Evolutionary conservation across 306 rosid genomes (phyloP).

Genomic region (Purshia tridentata): DNA sequence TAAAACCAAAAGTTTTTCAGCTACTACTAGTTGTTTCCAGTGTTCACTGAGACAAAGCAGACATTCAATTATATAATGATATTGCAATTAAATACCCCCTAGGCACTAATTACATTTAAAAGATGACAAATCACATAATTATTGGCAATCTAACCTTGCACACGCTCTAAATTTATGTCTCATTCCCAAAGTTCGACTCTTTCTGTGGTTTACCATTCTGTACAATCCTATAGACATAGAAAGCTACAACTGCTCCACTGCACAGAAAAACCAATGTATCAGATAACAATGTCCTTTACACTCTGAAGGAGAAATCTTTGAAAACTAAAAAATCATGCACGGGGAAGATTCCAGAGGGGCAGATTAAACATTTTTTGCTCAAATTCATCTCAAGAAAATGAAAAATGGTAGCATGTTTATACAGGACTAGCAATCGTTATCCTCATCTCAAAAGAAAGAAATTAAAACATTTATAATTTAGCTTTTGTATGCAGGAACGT

Average conservation of each 20-base stretch:
- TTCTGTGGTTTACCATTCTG: slow-evolving; percentile 42
- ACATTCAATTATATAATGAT: neutral
- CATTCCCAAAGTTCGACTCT: slow-evolving; percentile 46
- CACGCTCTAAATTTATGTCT: slow-evolving; percentile 37
- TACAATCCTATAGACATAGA: slow-evolving; percentile 59
- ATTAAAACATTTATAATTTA: neutral
- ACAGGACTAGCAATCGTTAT: neutral
- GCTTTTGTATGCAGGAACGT: neutral
- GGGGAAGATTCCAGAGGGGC: neutral
- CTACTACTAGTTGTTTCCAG: neutral
- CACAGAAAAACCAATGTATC: slow-evolving; percentile 29
- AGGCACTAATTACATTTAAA: neutral
- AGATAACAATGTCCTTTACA: neutral
- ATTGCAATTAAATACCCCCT: neutral
- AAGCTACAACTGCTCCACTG: slow-evolving; percentile 73
- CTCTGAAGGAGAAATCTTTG: neutral
- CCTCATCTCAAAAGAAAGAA: neutral
- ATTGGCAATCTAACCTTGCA: slow-evolving; percentile 38
- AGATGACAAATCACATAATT: neutral
- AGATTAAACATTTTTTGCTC: neutral
- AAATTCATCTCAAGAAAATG: neutral
- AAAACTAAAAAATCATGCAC: neutral
- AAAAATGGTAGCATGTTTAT: neutral
- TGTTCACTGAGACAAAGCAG: neutral
- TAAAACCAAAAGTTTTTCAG: neutral